Evolutionary conservation across 352 stramenopile genomes (phyloP).

Genomic region (Phytophthora sp.): DNA sequence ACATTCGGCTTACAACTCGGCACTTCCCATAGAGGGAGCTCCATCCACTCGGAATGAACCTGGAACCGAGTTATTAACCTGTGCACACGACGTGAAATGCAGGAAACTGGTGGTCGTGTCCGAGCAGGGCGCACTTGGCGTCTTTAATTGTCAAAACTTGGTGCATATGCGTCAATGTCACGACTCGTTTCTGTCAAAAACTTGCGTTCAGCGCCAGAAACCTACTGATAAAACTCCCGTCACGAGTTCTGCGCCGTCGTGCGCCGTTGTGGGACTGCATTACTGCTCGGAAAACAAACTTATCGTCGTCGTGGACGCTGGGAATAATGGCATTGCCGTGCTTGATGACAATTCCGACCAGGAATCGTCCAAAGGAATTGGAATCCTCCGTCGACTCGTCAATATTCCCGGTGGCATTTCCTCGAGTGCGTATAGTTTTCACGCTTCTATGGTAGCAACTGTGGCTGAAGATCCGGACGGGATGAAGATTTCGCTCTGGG

Average conservation of each 20-base stretch:
- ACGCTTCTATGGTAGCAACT: constrained; percentile 72
- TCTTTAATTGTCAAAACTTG: constrained; percentile 81
- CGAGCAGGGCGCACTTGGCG: constrained; percentile 59
- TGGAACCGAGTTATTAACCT: constrained; percentile 53
- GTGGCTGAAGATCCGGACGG: constrained; percentile 38
- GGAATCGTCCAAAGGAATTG: constrained; percentile 51
- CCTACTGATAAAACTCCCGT: constrained; percentile 7
- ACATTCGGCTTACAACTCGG: no score
- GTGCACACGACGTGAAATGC: constrained; percentile 59
- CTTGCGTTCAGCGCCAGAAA: background rate
- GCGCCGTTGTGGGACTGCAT: constrained; percentile 62
- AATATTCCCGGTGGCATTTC: constrained; percentile 62
- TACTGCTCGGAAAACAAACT: constrained; percentile 84
- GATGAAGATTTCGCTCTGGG: constrained; percentile 67
- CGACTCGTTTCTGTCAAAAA: constrained; percentile 47
- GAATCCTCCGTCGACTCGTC: constrained; percentile 60
- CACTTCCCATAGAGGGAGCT: no score
- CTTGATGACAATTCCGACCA: constrained; percentile 72
- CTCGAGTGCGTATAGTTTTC: constrained; percentile 68
- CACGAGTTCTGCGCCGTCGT: constrained; percentile 33
- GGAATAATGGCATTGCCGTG: constrained; percentile 57
- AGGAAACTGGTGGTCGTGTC: constrained; percentile 69
- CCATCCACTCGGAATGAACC: constrained; percentile 26
- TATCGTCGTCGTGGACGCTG: constrained; percentile 54
- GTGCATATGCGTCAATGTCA: constrained; percentile 71